Percentiles rank a stretch among this genome's conserved stretches.
Evolutionary conservation across 164 flowering plant genomes (phyloP).

Genomic region (Kalanchoe fedtschenkoi): DNA sequence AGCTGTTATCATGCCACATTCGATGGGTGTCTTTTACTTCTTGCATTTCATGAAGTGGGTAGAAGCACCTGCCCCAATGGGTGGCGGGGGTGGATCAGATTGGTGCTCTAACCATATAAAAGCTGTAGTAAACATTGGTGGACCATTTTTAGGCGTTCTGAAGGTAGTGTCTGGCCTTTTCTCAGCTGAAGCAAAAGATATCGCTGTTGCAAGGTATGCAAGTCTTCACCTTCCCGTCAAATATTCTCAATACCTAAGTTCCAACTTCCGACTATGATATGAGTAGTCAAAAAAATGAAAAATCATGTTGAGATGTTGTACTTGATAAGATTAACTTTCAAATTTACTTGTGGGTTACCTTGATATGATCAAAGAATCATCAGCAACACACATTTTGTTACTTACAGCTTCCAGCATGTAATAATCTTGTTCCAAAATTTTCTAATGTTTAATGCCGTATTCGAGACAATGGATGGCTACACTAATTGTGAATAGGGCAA

Average conservation of each 20-base stretch:
- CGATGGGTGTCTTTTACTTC: slow-evolving; percentile 72
- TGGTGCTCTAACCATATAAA: slow-evolving; percentile 73
- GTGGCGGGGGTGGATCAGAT: slow-evolving; percentile 72
- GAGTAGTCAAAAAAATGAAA: background rate
- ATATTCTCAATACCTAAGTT: background rate
- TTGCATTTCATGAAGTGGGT: slow-evolving; percentile 82
- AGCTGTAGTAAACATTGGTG: slow-evolving; percentile 82
- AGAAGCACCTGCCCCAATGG: slow-evolving; percentile 82
- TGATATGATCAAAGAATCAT: background rate
- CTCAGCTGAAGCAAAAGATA: slow-evolving; percentile 90
- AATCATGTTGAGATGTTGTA: background rate
- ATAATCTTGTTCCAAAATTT: background rate
- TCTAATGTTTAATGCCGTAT: too few relatives aligned
- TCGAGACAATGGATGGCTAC: too few relatives aligned
- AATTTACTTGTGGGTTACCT: background rate
- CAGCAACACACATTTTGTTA: background rate
- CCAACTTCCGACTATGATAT: background rate
- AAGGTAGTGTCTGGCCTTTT: slow-evolving; percentile 87
- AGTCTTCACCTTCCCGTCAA: background rate
- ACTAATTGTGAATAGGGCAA: too few relatives aligned
- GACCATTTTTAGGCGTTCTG: slow-evolving; percentile 93
- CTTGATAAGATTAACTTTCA: background rate
- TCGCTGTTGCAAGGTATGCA: slow-evolving; percentile 81
- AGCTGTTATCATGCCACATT: slow-evolving; percentile 66
- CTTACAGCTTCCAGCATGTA: background rate